Base-by-base conservation (phyloP, 164 flowering plant species). In the Nymphaea colorata region DNA sequence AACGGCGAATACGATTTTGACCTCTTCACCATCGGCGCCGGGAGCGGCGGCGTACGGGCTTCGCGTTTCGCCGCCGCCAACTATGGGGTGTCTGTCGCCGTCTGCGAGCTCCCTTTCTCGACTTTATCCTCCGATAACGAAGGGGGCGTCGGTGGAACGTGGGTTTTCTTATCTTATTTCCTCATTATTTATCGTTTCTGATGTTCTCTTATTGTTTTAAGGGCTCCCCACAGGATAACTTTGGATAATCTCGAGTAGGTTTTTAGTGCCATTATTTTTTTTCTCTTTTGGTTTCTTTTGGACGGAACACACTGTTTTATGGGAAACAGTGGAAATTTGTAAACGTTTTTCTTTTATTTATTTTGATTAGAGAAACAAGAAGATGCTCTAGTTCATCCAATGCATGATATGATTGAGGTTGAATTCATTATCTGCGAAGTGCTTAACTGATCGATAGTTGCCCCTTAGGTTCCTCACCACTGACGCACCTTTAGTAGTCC, bases 71-170 rank as follows among this genome's bases (percentile, higher is more conserved):
- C 90, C 8, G 8, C 64, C 5, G 78, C 95, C 10, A 80, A 70
- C 70, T 85, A 73, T 62, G 95, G 91, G 11, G 90, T 84, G 8
- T 77, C 86, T 3, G 90, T 83, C 36, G 99, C 99, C 25, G 80
- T 95, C 6, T 93, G 98, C 70, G 99, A 91, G 77, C 91, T 94
- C 60, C 98, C 96, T 5, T 94, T 90, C 62, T 74, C 85, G 53
- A 88, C 98, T 25, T 79, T 94, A 2, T 87, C 99, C 5, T 94
- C 99, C 16, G 98, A 94, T 8, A 75, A 75, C 14, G 66, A 88
- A 5, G 99, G 99, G 3, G 98, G 99, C 44, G 86, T 94, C 43
- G 99, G 98, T 41, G 99, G 99, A 71, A 94, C 99, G 99, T 94
- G 77, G 75, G 93, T 74, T 65, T 11, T 4, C 12, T 44, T 42